phyloP scores from a whole-genome alignment of 352 stramenopile genomes.

The Aphanomyces cochlioides region DNA sequence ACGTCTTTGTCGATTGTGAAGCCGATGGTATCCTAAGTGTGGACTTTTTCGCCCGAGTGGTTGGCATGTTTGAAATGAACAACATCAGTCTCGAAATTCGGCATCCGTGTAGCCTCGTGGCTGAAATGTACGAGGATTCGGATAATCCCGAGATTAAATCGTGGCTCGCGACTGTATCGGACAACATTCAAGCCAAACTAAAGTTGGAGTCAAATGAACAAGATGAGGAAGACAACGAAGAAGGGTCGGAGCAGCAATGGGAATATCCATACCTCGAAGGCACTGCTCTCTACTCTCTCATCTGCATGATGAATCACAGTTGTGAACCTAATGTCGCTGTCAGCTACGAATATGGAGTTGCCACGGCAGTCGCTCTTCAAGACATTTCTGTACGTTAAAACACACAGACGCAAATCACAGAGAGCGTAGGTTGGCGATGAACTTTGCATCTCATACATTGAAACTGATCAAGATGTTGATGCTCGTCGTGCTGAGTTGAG shows the following conservation, averaged over 20 bases:
- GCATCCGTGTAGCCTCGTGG: constrained; percentile 58
- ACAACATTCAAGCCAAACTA: constrained; percentile 36
- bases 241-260: constrained; percentile 46
- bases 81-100: constrained; percentile 92
- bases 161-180: constrained; percentile 58
- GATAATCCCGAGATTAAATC: constrained; percentile 46
- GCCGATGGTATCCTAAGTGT: constrained; percentile 49
- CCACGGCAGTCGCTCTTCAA: constrained; percentile 67
- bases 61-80: constrained; percentile 97
- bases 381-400: constrained; percentile 50
- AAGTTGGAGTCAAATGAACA: constrained; percentile 38
- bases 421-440: constrained; percentile 77
- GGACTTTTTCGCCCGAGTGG: constrained; percentile 83
- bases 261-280: constrained; percentile 92
- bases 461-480: constrained; percentile 71
- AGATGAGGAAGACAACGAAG: constrained; percentile 39
- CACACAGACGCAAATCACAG: constrained; percentile 10
- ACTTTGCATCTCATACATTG: constrained; percentile 95
- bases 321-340: constrained; percentile 91
- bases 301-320: constrained; percentile 97
- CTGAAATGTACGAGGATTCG: constrained; percentile 56
- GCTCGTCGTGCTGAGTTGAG: constrained; percentile 76
- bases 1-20: constrained; percentile 45
- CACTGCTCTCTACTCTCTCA: constrained; percentile 88
- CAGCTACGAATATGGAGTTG: constrained; percentile 78